Conservation (phyloP, 2,329 filamentous ascomycete species). For the Leptosphaerulina australis region DNA sequence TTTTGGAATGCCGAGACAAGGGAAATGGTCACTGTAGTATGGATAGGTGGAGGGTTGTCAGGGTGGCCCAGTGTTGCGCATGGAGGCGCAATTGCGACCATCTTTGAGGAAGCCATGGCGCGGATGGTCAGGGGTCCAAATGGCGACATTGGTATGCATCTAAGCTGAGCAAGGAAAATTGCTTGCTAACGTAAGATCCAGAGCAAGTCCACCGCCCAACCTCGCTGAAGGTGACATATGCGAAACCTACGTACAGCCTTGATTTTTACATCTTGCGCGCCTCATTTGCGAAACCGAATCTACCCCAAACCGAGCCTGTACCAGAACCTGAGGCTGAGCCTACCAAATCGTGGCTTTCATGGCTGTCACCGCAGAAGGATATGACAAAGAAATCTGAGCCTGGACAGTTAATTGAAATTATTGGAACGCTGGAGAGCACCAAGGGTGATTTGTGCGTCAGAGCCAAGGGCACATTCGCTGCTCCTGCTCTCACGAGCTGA, state of each 20-base stretch:
- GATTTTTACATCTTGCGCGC: constrained; percentile 68
- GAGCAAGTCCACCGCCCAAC: constrained; percentile 41
- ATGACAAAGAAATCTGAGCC: constrained; percentile 54
- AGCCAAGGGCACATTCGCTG: constrained; percentile 51
- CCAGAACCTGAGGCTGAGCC: constrained; percentile 32
- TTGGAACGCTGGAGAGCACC: constrained; percentile 60
- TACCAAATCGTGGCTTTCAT: constrained; percentile 38
- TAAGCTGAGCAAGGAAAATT: background rate
- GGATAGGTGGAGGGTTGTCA: constrained; percentile 66
- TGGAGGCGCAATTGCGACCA: constrained; percentile 71
- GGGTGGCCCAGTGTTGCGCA: constrained; percentile 77
- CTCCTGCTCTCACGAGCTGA: constrained; percentile 10
- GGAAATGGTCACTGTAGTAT: constrained; percentile 68
- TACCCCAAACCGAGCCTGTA: constrained; percentile 32
- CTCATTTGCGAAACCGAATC: constrained; percentile 44
- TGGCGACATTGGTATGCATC: constrained; percentile 35
- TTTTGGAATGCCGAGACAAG: constrained; percentile 67
- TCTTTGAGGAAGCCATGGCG: constrained; percentile 73
- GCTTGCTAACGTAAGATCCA: constrained; percentile 12
- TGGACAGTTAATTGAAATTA: constrained; percentile 54
- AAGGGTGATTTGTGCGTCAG: constrained; percentile 64
- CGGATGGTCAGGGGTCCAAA: constrained; percentile 64
- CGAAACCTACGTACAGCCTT: constrained; percentile 63
- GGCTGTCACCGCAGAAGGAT: constrained; percentile 45
- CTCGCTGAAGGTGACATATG: constrained; percentile 63